A percentile compares a stretch with the other conserved stretches of the same genome.
phyloP scores from a whole-genome alignment of 2,329 filamentous ascomycete species.

The Zarea fungicola region DNA sequence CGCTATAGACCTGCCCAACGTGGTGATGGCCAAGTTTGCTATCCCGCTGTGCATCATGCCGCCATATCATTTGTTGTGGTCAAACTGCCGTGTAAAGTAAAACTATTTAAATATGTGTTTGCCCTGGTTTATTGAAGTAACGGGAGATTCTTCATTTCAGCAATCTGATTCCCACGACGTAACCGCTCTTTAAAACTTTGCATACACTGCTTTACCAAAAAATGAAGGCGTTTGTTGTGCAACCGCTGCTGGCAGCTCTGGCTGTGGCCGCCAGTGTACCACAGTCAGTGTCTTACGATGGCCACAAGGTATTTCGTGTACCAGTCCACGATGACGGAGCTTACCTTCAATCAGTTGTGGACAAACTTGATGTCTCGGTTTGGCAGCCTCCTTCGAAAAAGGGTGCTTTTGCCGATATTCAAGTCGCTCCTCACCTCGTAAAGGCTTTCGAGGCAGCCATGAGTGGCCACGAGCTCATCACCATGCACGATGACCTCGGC shows the following conservation, averaged over 20 bases:
- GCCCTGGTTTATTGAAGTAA: too few relatives aligned
- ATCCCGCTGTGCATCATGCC: too few relatives aligned
- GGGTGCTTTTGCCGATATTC: slow-evolving; percentile 34
- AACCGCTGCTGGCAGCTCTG: not conserved
- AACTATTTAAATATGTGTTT: too few relatives aligned
- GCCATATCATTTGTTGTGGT: too few relatives aligned
- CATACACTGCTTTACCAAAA: too few relatives aligned
- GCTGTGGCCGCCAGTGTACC: slow-evolving; percentile 13
- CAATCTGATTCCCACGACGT: too few relatives aligned
- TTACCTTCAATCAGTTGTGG: slow-evolving; percentile 29
- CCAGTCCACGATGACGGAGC: slow-evolving; percentile 26
- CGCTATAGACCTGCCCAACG: not conserved
- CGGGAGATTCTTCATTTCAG: too few relatives aligned
- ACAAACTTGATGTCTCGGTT: slow-evolving; percentile 29
- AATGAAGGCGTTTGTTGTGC: not conserved
- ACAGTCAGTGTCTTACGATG: slow-evolving; percentile 32
- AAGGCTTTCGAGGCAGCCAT: slow-evolving; percentile 28
- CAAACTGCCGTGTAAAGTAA: not conserved
- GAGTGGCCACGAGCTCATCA: slow-evolving; percentile 25
- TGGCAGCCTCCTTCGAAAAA: slow-evolving; percentile 33
- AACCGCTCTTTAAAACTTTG: too few relatives aligned
- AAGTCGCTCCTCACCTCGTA: slow-evolving; percentile 32
- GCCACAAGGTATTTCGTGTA: slow-evolving; percentile 42
- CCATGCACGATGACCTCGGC: slow-evolving; percentile 37
- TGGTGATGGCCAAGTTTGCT: not conserved